Evolutionary conservation across 2,329 filamentous ascomycete species (phyloP).

Genomic region (Pseudogymnoascus sp.): DNA sequence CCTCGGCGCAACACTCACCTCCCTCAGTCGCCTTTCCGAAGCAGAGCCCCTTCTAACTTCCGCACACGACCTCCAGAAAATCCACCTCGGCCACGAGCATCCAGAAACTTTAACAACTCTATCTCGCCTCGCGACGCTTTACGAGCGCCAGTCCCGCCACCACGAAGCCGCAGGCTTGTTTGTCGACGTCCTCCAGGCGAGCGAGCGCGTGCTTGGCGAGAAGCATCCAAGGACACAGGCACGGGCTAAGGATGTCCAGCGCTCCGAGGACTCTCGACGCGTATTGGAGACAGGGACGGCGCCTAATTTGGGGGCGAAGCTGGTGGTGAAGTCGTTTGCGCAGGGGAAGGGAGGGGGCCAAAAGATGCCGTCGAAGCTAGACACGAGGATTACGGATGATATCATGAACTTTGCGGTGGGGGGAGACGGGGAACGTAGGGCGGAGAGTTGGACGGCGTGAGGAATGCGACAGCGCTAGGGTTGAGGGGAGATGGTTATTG

Average conservation of each 20-base stretch:
- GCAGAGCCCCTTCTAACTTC: neutral
- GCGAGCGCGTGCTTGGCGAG: neutral
- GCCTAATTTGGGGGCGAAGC: neutral
- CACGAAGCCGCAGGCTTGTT: neutral
- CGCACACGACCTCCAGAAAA: neutral
- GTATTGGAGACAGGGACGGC: neutral
- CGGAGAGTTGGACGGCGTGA: neutral
- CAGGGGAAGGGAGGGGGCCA: neutral
- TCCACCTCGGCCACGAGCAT: neutral
- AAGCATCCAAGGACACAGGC: neutral
- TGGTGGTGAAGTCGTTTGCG: neutral
- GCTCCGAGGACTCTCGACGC: neutral
- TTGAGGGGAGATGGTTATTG: neutral
- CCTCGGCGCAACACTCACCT: neutral
- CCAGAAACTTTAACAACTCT: neutral
- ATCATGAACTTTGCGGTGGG: neutral
- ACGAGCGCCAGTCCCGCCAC: neutral
- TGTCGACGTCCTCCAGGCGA: neutral
- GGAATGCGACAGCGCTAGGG: neutral
- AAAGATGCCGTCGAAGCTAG: neutral
- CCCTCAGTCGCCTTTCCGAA: neutral
- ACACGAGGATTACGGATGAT: neutral
- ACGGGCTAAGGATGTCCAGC: neutral
- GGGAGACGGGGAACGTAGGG: neutral
- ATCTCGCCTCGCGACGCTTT: neutral